Evolutionary conservation across 1,284 basidiomycete species (phyloP), one percentile per base, ranked within the genome.

Genomic region (Coniferiporia weirii): DNA sequence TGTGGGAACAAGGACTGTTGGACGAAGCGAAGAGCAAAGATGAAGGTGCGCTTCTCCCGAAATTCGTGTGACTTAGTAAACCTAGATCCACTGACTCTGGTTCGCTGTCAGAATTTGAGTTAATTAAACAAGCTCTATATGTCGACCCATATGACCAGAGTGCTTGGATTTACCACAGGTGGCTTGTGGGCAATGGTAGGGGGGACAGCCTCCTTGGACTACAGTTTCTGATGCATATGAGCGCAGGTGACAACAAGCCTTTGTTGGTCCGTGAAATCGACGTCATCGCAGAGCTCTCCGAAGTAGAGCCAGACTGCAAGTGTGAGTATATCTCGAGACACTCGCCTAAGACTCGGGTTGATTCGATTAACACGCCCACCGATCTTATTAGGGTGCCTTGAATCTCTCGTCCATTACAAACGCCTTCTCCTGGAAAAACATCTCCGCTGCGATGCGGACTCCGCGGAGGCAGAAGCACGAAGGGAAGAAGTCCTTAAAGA

Each of bases 101-200:
- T 34, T 61, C 55, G 47, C 49, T 22, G 46, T 38, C 68, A 93
- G 97, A 99, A 69, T 92, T 96, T 67, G 93, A 96, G 51, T 79
- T 98, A 10, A 87, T 98, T 19, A 84, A 88, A 64, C 94, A 97
- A 68, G 97, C 96, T 0, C 84, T 99, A 75, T 99, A 94, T 75
- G 98, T 95, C 0, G 96, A 98, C 70, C 97, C 97, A 1, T 83
- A 85, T 52, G 97, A 99, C 72, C 95, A 98, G 72, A 95, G 92
- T 62, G 93, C 93, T 0, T 99, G 97, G 97, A 85, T 98, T 57
- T 99, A 99, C 71, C 97, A 99, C 69, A 84, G 93, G 15, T 99
- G 96, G 95, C 80, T 99, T 0, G 80, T 98, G 52, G 92, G 91
- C 22, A 70, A 79, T 60, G 85, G 92, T 88, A 66, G 64, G 77